phyloP scores from a whole-genome alignment of 2,329 filamentous ascomycete genomes.

The Stromatinia cepivora region DNA sequence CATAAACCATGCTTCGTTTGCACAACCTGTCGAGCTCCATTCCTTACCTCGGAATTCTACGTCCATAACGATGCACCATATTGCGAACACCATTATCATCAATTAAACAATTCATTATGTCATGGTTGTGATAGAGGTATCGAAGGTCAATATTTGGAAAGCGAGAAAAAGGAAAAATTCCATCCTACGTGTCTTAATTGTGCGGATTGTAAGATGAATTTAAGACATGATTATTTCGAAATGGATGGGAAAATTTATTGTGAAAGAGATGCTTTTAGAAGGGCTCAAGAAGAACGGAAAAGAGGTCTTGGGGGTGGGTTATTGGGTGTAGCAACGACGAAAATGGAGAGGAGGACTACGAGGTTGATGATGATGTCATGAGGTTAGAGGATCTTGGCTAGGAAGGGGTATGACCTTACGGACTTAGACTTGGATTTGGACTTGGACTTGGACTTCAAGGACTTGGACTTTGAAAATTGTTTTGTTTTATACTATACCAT shows the following conservation, averaged over 20 bases:
- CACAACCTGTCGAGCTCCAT: slow-evolving; percentile 76
- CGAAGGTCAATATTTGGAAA: slow-evolving; percentile 90
- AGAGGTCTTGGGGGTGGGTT: slow-evolving; percentile 23
- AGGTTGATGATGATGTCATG: slow-evolving; percentile 51
- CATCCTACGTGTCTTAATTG: slow-evolving; percentile 88
- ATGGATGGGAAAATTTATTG: slow-evolving; percentile 79
- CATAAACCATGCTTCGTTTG: slow-evolving; percentile 96
- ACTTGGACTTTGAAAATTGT: neutral
- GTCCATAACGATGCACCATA: slow-evolving; percentile 85
- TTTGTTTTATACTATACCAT: slow-evolving; percentile 2
- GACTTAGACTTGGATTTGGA: too few species aligned
- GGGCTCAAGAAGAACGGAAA: slow-evolving; percentile 30
- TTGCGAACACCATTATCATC: slow-evolving; percentile 90
- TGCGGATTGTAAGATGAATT: slow-evolving; percentile 68
- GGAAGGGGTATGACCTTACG: neutral
- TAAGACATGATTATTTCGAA: slow-evolving; percentile 89
- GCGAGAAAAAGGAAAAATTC: slow-evolving; percentile 73
- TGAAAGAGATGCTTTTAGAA: slow-evolving; percentile 71
- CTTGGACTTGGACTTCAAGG: too few species aligned
- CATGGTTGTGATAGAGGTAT: slow-evolving; percentile 78
- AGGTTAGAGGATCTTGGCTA: neutral
- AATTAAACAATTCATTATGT: slow-evolving; percentile 85
- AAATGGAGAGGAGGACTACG: slow-evolving; percentile 50
- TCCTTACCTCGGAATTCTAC: slow-evolving; percentile 88
- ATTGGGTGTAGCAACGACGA: slow-evolving; percentile 32